Evolutionary conservation across 1,284 basidiomycete genomes (phyloP), one percentile per base, ranked within the genome.

Genomic region (Xerocomus nothofagi): DNA sequence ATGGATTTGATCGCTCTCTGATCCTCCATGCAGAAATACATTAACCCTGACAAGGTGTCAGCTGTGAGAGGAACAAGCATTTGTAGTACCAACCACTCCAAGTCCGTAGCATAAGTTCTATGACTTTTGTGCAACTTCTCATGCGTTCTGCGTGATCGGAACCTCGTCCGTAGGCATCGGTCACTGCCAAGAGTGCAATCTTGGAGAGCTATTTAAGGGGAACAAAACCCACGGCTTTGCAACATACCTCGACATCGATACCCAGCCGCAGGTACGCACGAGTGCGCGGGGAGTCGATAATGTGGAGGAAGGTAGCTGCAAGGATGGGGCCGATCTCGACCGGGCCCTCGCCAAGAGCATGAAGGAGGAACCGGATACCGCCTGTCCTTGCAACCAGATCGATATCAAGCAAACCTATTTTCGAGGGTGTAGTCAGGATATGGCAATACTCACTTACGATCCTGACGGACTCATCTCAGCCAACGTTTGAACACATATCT

Each of bases 11-110:
- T 86, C 0, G 94, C 92, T 17, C 84, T 76, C 74, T 89, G 88
- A 59, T 92, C 82, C 64, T 95, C 81, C 81, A 95, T 86, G 69
- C 93, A 97, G 57, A 98, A 86, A 67, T 98, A 98, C 77, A 98
- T 84, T 27, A 99, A 70, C 8, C 94, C 94, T 88, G 72, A 23
- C 11, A 39, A 18, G 44, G 5, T 18, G 46, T 64, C 24, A 61
- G 50, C 30, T 39, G 32, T 40, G 49, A 40, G 30, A 34, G 12
- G 14, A 41, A 39, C 32, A 17, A 45, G 27, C 6, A 29, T 15
- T 34, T 17, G 17, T 4, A 39, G 30, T 30, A 72, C 86, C 48
- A 60, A 93, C 95, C 96, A 55, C 91, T 88, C 95, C 96, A 99
- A 10, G 91, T 93, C 39, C 90, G 81, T 41, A 99, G 70, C 75